A percentile compares a stretch with the other conserved stretches of the same genome.
Conservation (phyloP, 2,329 filamentous ascomycete species). For the Ambrosiella cleistominuta region DNA sequence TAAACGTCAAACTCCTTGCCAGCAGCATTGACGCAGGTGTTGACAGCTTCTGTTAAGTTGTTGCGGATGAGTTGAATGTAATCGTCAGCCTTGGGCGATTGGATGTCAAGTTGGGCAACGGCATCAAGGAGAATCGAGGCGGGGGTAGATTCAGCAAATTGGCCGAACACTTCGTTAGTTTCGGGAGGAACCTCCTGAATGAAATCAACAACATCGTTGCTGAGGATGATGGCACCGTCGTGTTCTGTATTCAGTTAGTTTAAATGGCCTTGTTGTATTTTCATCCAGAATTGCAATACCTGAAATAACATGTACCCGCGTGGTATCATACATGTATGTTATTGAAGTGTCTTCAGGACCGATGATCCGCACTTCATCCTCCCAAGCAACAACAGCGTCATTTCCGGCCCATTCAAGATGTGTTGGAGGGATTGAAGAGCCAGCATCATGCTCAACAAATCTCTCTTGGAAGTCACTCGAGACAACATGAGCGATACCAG, state of each 20-base stretch:
- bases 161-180: constrained; percentile 74
- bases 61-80: constrained; percentile 87
- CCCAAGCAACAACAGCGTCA: constrained; percentile 89
- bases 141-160: constrained; percentile 74
- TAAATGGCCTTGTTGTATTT: not conserved
- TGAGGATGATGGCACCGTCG: constrained; percentile 80
- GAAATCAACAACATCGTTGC: constrained; percentile 92
- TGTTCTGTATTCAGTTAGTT: constrained; percentile 26
- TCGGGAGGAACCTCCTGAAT: constrained; percentile 82
- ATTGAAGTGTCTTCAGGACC: constrained; percentile 62
- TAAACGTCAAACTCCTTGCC: constrained; percentile 78
- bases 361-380: constrained; percentile 89
- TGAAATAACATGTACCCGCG: constrained; percentile 71
- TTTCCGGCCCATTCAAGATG: constrained; percentile 94
- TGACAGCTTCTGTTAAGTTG: constrained; percentile 79
- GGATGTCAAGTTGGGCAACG: constrained; percentile 73
- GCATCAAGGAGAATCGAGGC: constrained; percentile 89
- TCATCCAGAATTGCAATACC: constrained; percentile 31
- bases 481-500: constrained; percentile 79
- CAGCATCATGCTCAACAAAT: constrained; percentile 79
- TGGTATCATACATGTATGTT: constrained; percentile 77
- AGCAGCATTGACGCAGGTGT: constrained; percentile 81
- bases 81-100: constrained; percentile 93
- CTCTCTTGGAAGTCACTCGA: constrained; percentile 89
- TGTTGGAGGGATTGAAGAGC: constrained; percentile 66